Conservation (phyloP, 225 moss, liverwort and hornwort species). For the Physcomitrium patens region DNA sequence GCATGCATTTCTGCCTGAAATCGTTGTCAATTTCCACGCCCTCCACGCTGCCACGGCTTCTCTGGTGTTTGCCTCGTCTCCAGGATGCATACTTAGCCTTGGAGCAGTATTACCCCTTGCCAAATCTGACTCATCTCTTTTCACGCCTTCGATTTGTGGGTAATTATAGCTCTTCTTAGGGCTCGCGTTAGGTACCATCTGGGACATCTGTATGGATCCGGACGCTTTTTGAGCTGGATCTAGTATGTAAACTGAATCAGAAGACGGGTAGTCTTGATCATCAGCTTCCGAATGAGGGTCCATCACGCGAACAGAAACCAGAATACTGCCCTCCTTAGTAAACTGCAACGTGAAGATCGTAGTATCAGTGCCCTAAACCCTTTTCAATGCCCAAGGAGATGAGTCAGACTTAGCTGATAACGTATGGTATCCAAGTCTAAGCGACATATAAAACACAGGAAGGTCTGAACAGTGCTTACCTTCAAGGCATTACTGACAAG, state of each 20-base stretch:
- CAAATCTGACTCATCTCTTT: conserved; percentile 38
- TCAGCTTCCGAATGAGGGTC: conserved; percentile 37
- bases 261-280: conserved; percentile 28
- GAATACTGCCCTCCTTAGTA: conserved; percentile 80
- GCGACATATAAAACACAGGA: background rate
- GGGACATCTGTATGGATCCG: conserved; percentile 40
- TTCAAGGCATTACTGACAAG: conserved; percentile 87
- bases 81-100: conserved; percentile 82
- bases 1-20: conserved; percentile 35
- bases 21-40: conserved; percentile 55
- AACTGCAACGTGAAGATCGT: conserved; percentile 52
- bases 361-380: background rate
- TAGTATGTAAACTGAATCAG: conserved; percentile 39
- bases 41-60: conserved; percentile 72
- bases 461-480: conserved; percentile 36
- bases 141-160: conserved; percentile 14
- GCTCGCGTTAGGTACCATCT: conserved; percentile 49
- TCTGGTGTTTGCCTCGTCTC: conserved; percentile 49
- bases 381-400: too few species aligned
- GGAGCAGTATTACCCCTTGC: conserved; percentile 64
- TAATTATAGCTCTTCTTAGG: conserved; percentile 14
- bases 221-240: conserved; percentile 28
- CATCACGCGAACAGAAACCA: conserved; percentile 74
- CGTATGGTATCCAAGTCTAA: too few species aligned
- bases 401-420: too few species aligned